Percentiles rank a stretch among this genome's conserved stretches.
These are phyloP conservation scores for Spathaspora sp. DNA, from an alignment of 805 yeast genomes.

Conservation along the genomic window DNA sequence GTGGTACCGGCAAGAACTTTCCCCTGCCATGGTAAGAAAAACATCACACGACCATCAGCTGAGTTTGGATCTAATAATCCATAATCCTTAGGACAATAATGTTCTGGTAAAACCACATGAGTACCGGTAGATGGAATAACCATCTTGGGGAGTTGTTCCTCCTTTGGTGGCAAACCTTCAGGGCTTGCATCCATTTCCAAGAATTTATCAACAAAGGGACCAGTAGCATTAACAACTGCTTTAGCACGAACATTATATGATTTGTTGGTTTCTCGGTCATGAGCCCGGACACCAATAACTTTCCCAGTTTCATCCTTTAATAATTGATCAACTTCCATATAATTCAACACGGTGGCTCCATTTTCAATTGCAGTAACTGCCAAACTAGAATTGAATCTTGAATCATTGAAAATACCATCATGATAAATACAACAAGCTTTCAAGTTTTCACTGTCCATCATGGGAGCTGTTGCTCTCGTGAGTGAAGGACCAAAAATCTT, in stretches of 20 bases:
- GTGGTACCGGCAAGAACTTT: constrained; percentile 96
- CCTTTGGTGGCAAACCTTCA: constrained; percentile 58
- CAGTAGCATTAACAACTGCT: constrained; percentile 86
- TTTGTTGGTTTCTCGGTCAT: constrained; percentile 67
- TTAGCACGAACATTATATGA: constrained; percentile 62
- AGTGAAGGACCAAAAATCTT: constrained; percentile 65
- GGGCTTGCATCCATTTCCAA: constrained; percentile 82
- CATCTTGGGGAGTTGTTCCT: constrained; percentile 58
- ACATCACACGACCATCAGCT: constrained; percentile 93
- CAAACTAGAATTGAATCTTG: constrained; percentile 82
- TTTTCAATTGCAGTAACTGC: constrained; percentile 81
- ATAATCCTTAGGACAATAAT: constrained; percentile 80
- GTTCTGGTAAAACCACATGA: constrained; percentile 88
- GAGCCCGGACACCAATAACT: constrained; percentile 72
- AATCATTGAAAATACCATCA: constrained; percentile 91
- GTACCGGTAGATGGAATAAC: constrained; percentile 95
- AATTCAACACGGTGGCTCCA: constrained; percentile 89
- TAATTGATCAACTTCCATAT: constrained; percentile 75
- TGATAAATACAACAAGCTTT: constrained; percentile 92
- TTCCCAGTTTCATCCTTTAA: constrained; percentile 59
- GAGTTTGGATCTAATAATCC: constrained; percentile 92
- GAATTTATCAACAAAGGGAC: constrained; percentile 83
- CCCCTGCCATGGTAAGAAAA: constrained; percentile 97
- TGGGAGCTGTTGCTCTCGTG: constrained; percentile 77
- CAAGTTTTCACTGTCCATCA: constrained; percentile 72